Percentiles rank a stretch among this genome's conserved stretches.
Evolutionary conservation across 306 rosid genomes (phyloP).

Genomic region (Urtica urens): DNA sequence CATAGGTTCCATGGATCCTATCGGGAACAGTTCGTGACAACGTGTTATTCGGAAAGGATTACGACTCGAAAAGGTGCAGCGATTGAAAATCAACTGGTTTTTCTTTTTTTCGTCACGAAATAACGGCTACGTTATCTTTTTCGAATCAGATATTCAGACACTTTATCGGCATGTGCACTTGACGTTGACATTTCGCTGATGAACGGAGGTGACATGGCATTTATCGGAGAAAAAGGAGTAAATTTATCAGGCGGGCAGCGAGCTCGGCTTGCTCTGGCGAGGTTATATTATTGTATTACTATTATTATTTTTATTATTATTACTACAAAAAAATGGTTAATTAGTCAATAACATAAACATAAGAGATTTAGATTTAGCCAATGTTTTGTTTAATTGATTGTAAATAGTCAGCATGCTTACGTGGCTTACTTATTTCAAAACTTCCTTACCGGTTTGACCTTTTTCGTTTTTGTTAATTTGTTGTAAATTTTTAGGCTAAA

Average conservation of each 20-base stretch:
- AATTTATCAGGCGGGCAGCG: slow-evolving; percentile 96
- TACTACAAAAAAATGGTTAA: no score
- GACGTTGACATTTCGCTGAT: slow-evolving; percentile 76
- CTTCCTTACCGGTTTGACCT: no score
- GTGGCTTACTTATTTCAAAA: no score
- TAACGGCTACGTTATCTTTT: not conserved
- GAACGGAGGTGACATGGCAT: slow-evolving; percentile 91
- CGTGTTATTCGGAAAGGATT: slow-evolving; percentile 68
- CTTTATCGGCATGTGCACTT: slow-evolving; percentile 64
- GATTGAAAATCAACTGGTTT: slow-evolving; percentile 3
- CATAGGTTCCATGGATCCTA: slow-evolving; percentile 90
- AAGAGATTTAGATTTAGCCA: no score
- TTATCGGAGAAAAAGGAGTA: slow-evolving; percentile 78
- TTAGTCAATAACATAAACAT: no score
- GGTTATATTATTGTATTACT: no score
- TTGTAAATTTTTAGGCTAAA: no score
- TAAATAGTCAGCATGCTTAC: no score
- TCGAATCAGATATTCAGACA: slow-evolving; percentile 52
- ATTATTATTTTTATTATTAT: no score
- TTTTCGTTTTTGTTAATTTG: no score
- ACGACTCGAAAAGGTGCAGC: slow-evolving; percentile 53
- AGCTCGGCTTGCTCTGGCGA: slow-evolving; percentile 94
- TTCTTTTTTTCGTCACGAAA: not conserved
- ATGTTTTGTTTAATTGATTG: no score
- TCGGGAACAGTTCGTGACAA: slow-evolving; percentile 91